Evolutionary conservation across 805 yeast genomes (phyloP).

Genomic region (Candida schatavii): DNA sequence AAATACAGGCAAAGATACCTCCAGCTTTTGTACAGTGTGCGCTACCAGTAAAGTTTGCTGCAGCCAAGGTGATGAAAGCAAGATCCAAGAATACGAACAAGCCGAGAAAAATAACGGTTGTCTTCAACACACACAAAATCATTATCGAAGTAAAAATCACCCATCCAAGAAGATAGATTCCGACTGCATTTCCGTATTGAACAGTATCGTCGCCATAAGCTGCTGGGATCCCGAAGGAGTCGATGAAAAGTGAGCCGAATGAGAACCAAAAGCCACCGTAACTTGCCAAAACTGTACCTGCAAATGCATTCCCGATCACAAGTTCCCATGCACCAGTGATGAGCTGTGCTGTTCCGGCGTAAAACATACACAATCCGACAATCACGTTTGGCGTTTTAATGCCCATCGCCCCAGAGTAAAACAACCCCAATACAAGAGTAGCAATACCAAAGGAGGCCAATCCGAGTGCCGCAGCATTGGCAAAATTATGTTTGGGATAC

Average conservation of each 20-base stretch:
- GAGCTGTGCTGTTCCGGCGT: conserved; percentile 49
- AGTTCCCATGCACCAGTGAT: conserved; percentile 53
- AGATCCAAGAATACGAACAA: conserved; percentile 52
- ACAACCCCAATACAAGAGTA: conserved; percentile 47
- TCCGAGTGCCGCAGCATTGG: conserved; percentile 55
- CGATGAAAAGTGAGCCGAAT: conserved; percentile 47
- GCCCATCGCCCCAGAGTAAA: conserved; percentile 45
- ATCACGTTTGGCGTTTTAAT: conserved; percentile 41
- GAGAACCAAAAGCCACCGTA: conserved; percentile 58
- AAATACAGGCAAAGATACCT: conserved; percentile 22
- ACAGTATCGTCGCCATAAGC: conserved; percentile 45
- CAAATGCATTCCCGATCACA: conserved; percentile 53
- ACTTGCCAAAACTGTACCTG: conserved; percentile 48
- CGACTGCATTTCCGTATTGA: conserved; percentile 47
- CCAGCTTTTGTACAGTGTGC: conserved; percentile 16
- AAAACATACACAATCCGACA: conserved; percentile 45
- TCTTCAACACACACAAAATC: conserved; percentile 51
- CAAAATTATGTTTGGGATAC: conserved; percentile 45
- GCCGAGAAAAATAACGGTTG: conserved; percentile 49
- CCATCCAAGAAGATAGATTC: conserved; percentile 63
- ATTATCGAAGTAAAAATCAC: conserved; percentile 60
- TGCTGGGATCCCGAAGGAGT: conserved; percentile 53
- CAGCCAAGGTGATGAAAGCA: conserved; percentile 50
- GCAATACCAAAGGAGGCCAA: conserved; percentile 47
- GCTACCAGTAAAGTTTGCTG: conserved; percentile 48